Base-by-base conservation (phyloP, 176 grass and related monocot genomes). In the Aegilops sharonensis region DNA sequence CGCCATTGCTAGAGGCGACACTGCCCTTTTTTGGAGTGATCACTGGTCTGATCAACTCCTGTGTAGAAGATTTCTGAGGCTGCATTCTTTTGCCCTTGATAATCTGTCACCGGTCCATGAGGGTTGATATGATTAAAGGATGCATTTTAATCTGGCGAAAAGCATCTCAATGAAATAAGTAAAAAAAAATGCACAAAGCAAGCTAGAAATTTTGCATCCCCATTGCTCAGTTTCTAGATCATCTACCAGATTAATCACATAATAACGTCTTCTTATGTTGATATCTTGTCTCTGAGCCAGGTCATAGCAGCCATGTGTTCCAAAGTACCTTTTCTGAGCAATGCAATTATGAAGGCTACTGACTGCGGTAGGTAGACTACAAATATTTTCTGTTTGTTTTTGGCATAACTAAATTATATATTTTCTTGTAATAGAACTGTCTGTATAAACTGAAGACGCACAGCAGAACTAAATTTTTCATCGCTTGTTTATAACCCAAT, bases 321-420 rank as follows among this genome's bases (percentile, higher is more conserved):
- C 4, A 97, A 97, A 86, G 89, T 97, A 83, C 95, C 95, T 83
- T 91, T 97, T 79, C 84, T 94, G 64, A 91, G 95, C 81, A 97
- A 72, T 84, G 92, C 90, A 73, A 97, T 97, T 71, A 94, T 94
- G 95, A 94, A 87, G 79, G 90, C 92, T 85, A 88, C 95, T 83
- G 80, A 92, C 72, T 94, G 84, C 81, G 92, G 95, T 97, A 92
- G 48, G 84, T 83, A 70, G 31, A 85, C 29, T 47, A 50, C 27
- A 75, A n/a, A 45, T 67, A 40, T 82, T 54, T 64, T 14, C 4
- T 66, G 40, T 86, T 81, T 2, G 24, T 21, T 18, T 35, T 45
- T 18, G 17, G 34, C 31, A 59, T 27, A 59, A 78, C 1, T 45
- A 68, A 9, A 56, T 68, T 5, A 18, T 69, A 59, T 21, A 21